Evolutionary conservation across 2,329 filamentous ascomycete genomes (phyloP), one percentile per base, ranked within the genome.

Genomic region (Fusarium phyllophilum): DNA sequence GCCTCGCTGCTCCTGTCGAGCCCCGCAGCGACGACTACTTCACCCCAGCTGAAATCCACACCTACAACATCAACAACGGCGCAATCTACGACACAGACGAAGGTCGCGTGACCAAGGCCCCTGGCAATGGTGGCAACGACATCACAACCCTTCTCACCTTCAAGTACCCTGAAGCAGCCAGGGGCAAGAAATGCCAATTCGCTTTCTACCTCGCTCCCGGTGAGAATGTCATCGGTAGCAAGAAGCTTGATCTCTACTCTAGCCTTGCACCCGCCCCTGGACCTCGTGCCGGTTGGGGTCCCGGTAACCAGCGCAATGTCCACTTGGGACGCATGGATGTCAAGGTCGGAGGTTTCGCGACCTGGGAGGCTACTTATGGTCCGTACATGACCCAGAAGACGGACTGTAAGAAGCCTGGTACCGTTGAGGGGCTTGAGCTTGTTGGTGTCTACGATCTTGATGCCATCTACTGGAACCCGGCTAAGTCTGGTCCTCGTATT

Each of bases 361-460:
- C 61, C 20, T 63, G 55, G 61, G 61, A 63, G 24, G 39, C 42
- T 26, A 41, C 61, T 49, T 34, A 63, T 29, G 39, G 26, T 2
- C 36, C 61, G 8, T 63, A 59, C 20, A 59, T 63, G 26, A 58
- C 61, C 18, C 41, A 61, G 8, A 63, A 63, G 42, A 61, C 42
- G 9, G 54, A 45, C 8, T 63, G 55, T 9, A 63, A 63, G 61
- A 38, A 45, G n/a, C 61, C 61, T 49, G 42, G 61, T 31, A 63
- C 54, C 14, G 41, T 63, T 5, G 61, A 63, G 36, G 61, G 29
- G 5, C 56, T 63, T 61, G 41, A 63, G 54, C 39, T 63, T 48
- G 41, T 63, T 13, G 61, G 61, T 41, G 61, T 63, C 29, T 33
- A 45, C 31, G 55, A 59, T 22, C 44, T 48, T 42, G 26, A 63